Percentiles rank a stretch among this genome's conserved stretches.
phyloP scores from a whole-genome alignment of 164 flowering plant species.

The Santalum album region DNA sequence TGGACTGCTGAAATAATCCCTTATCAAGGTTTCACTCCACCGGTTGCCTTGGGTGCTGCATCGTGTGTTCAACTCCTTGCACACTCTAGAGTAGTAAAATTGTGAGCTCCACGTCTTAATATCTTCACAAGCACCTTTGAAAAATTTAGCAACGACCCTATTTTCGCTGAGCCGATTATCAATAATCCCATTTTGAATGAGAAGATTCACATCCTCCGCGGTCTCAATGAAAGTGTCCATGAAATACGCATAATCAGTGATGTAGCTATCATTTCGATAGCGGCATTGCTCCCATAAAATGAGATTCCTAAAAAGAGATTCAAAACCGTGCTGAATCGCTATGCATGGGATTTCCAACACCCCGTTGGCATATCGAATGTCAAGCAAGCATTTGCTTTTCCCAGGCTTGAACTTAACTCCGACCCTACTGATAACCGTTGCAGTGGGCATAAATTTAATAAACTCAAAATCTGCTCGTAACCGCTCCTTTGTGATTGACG shows the following conservation, averaged over 20 bases:
- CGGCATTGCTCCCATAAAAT: conserved; percentile 13
- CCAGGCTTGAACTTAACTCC: conserved; percentile 15
- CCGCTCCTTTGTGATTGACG: too few species aligned
- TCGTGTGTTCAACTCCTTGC: too few species aligned
- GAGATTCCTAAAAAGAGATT: conserved; percentile 8
- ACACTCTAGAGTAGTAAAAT: too few species aligned
- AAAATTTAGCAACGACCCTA: too few species aligned
- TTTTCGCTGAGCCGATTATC: neutral
- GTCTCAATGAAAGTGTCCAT: conserved; percentile 12
- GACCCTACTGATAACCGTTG: conserved; percentile 10
- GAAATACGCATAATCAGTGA: conserved; percentile 2
- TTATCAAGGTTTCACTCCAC: too few species aligned
- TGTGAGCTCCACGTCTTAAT: too few species aligned
- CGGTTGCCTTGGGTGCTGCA: too few species aligned
- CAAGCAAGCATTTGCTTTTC: conserved; percentile 2
- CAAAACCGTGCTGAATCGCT: neutral
- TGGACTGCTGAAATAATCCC: too few species aligned
- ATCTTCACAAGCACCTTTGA: too few species aligned
- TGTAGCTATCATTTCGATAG: neutral
- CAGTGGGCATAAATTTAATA: neutral
- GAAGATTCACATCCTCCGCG: conserved; percentile 11
- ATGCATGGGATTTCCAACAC: conserved; percentile 14
- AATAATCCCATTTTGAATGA: conserved; percentile 7
- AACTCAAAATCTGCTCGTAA: too few species aligned
- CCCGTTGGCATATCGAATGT: conserved; percentile 9